phyloP scores from a whole-genome alignment of 768 basidiomycete species.

The Termitomyces eurrhizus region DNA sequence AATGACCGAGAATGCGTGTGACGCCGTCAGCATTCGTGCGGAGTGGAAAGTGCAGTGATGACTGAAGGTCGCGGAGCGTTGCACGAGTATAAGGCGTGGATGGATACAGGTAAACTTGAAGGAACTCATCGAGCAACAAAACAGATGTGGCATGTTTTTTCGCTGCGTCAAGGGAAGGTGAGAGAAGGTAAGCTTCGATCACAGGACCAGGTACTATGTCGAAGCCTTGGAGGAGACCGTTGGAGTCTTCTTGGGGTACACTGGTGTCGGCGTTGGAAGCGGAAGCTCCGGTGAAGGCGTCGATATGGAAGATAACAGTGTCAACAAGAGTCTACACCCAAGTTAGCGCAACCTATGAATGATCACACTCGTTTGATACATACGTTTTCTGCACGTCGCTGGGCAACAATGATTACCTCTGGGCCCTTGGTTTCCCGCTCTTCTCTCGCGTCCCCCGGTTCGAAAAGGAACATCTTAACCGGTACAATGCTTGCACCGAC shows the following conservation, averaged over 20 bases:
- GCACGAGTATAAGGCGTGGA: slow-evolving; percentile 42
- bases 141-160: slow-evolving; percentile 45
- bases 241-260: slow-evolving; percentile 25
- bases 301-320: slow-evolving; percentile 73
- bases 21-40: slow-evolving; percentile 37
- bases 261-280: slow-evolving; percentile 8
- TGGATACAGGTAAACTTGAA: slow-evolving; percentile 73
- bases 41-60: slow-evolving; percentile 54
- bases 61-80: slow-evolving; percentile 40
- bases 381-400: slow-evolving; percentile 61
- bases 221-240: slow-evolving; percentile 48
- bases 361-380: slow-evolving; percentile 18
- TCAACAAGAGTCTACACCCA: slow-evolving; percentile 50
- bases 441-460: slow-evolving; percentile 37
- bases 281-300: slow-evolving; percentile 78
- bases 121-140: slow-evolving; percentile 69
- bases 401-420: slow-evolving; percentile 59
- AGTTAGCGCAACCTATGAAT: slow-evolving; percentile 5
- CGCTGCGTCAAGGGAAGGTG: slow-evolving; percentile 20
- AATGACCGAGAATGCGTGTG: slow-evolving; percentile 27
- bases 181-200: slow-evolving; percentile 49
- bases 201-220: slow-evolving; percentile 59
- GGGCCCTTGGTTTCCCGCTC: slow-evolving; percentile 31
- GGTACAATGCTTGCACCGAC: slow-evolving; percentile 56
- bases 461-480: slow-evolving; percentile 55